Evolutionary conservation across 306 rosid genomes (phyloP), one percentile per base, ranked within the genome.

Genomic region (Rosa chinensis): DNA sequence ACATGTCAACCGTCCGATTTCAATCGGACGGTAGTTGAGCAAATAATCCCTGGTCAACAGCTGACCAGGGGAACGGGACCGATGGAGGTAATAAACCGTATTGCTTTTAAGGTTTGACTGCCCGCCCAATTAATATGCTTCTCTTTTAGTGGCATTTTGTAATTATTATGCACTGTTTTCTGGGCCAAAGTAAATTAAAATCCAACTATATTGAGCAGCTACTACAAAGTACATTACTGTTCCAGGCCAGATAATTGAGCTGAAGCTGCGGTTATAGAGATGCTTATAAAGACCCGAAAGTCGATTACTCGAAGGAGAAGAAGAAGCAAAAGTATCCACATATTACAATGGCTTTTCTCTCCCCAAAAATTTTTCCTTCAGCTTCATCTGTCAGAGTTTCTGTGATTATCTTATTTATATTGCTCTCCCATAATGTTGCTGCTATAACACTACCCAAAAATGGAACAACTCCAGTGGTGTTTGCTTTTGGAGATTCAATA

Each of bases 401-500:
- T 14, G 66, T 6, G 18, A 17, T 77, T 62, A 61, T 75, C 75
- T 21, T 61, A 25, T 4, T 13, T 25, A 62, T 35, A 17, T 72
- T 75, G 80, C 72, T 28, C 44, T 71, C 28, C 18, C 63, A 62
- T 9, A 17, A 70, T 70, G 70, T 13, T 47, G 85, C 55, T 17
- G 53, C 44, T 13, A 56, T 58, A 44, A 43, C 37, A 25, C 67
- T 87, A 37, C 80, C 85, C 43, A 71, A 42, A 37, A 80, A 86
- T 20, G 85, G 84, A 86, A 87, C 76, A 42, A 78, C 85, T 10
- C 87, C 98, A 1, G 93, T 95, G 58, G 11, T 93, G 10, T 52
- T 90, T 62, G 85, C 82, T 20, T 91, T 93, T 68, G 97, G 98
- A 76, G 97, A 91, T 80, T 93, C 98, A 0, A 76, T 85, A 35